These are phyloP conservation scores for Xylariaceae sp. DNA, from an alignment of 2,329 filamentous ascomycete genomes.

Conservation along the genomic window DNA sequence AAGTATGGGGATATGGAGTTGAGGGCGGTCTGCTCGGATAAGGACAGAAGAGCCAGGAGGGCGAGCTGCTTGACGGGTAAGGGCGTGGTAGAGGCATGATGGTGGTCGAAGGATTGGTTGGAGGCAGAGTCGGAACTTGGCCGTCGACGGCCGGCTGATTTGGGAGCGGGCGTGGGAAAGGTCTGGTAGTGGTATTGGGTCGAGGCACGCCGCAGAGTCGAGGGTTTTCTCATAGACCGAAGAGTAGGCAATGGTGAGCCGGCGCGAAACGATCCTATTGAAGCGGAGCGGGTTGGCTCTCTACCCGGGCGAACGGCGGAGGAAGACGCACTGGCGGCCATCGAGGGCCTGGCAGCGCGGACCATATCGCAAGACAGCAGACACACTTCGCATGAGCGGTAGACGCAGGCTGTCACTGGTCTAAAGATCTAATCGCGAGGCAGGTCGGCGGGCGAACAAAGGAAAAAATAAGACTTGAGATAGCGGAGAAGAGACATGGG, in stretches of 20 bases:
- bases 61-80: constrained; percentile 78
- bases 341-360: background rate
- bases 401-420: no score
- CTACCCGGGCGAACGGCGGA: constrained; percentile 15
- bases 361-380: no score
- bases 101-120: constrained; percentile 25
- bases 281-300: constrained; percentile 15
- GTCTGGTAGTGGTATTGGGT: constrained; percentile 68
- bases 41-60: constrained; percentile 79
- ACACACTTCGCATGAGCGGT: no score
- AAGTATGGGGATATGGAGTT: constrained; percentile 96
- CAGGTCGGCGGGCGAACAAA: no score
- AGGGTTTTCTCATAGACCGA: constrained; percentile 7
- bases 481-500: no score
- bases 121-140: constrained; percentile 28
- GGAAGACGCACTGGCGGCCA: constrained; percentile 11
- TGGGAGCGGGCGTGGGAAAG: constrained; percentile 71
- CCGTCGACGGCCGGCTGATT: constrained; percentile 48
- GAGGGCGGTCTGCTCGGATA: constrained; percentile 92
- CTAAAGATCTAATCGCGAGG: no score
- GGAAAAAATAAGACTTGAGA: no score
- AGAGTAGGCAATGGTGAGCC: constrained; percentile 27
- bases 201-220: constrained; percentile 26
- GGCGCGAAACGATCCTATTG: constrained; percentile 27
- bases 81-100: constrained; percentile 59